These are phyloP conservation scores for Neoscytalidium dimidiatum DNA, from an alignment of 2,329 filamentous ascomycete genomes.

Conservation along the genomic window DNA sequence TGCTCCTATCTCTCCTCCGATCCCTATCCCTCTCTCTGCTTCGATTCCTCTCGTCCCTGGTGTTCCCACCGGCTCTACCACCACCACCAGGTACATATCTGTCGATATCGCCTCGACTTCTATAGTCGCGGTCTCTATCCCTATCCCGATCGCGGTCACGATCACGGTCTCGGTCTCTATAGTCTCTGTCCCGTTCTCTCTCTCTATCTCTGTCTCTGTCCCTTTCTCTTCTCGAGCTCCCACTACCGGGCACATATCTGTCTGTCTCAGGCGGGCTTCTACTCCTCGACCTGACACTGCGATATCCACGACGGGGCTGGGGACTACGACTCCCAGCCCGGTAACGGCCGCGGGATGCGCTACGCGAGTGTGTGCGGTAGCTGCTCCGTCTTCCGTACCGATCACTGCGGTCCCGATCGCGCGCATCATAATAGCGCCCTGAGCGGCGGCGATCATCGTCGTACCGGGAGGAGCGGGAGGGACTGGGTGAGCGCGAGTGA, in stretches of 20 bases:
- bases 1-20: conserved; percentile 18
- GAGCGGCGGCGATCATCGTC: conserved; percentile 26
- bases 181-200: conserved; percentile 24
- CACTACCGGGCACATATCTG: conserved; percentile 37
- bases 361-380: neutral
- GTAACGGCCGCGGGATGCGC: neutral
- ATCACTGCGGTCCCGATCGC: conserved; percentile 22
- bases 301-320: conserved; percentile 26
- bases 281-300: conserved; percentile 22
- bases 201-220: conserved; percentile 34
- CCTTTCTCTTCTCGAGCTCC: conserved; percentile 25
- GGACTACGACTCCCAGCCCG: conserved; percentile 24
- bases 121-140: conserved; percentile 33
- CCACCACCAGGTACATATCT: conserved; percentile 42
- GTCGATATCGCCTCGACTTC: conserved; percentile 38
- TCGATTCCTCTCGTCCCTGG: conserved; percentile 19
- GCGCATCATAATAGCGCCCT: conserved; percentile 24
- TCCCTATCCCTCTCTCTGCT: conserved; percentile 26
- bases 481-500: conserved; percentile 22
- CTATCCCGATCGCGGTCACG: conserved; percentile 28
- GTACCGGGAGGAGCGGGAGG: conserved; percentile 30
- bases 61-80: neutral
- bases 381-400: neutral
- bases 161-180: conserved; percentile 36
- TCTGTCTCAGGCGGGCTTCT: conserved; percentile 41